A percentile compares a stretch with the other conserved stretches of the same genome.
phyloP scores from a whole-genome alignment of 108 stramenopile species.

The Cyclotella cryptica region DNA sequence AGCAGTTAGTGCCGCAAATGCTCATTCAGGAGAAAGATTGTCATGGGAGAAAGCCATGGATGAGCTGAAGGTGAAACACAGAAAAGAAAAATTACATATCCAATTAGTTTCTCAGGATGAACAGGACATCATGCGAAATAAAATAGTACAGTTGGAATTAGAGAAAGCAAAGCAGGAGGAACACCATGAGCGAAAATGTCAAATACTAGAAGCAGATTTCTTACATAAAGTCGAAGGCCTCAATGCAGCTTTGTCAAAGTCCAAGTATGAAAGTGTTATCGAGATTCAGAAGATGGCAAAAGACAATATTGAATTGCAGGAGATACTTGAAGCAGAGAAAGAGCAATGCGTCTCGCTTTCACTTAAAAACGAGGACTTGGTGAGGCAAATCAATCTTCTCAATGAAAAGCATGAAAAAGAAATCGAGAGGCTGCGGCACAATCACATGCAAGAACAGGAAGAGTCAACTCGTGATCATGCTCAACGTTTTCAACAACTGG shows the following conservation, averaged over 20 bases:
- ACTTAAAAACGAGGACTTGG: not conserved
- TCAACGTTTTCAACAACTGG: slow-evolving; percentile 15
- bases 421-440: slow-evolving; percentile 7
- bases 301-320: slow-evolving; percentile 7
- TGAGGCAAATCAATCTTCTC: not conserved
- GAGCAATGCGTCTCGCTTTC: slow-evolving; percentile 14
- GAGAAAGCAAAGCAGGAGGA: slow-evolving; percentile 31
- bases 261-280: slow-evolving; percentile 31
- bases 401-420: slow-evolving; percentile 8
- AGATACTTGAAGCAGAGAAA: slow-evolving; percentile 19
- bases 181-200: slow-evolving; percentile 8
- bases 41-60: slow-evolving; percentile 43
- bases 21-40: slow-evolving; percentile 27
- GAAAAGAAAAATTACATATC: slow-evolving; percentile 24
- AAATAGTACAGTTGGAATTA: slow-evolving; percentile 19
- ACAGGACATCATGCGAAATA: slow-evolving; percentile 23
- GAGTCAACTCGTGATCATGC: slow-evolving; percentile 15
- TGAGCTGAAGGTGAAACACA: slow-evolving; percentile 26
- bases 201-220: slow-evolving; percentile 25
- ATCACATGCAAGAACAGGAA: slow-evolving; percentile 20
- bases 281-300: slow-evolving; percentile 28
- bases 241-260: slow-evolving; percentile 26
- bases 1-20: slow-evolving; percentile 9
- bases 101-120: slow-evolving; percentile 28
- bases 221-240: slow-evolving; percentile 18